These are phyloP conservation scores for Apophysomyces ossiformis DNA, from an alignment of 371 early-diverging fungal species.

Conservation along the genomic window DNA sequence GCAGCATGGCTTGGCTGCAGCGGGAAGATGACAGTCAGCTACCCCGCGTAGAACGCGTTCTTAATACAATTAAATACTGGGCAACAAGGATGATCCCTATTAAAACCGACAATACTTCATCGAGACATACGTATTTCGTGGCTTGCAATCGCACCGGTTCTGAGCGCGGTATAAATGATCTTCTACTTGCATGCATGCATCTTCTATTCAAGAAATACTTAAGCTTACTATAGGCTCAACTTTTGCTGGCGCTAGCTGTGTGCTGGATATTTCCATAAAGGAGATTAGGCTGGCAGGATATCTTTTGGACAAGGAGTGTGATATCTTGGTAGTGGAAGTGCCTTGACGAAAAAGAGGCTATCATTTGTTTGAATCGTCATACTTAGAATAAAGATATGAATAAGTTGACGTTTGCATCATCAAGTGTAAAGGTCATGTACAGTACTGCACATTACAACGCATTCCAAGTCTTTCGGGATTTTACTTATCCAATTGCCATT, in stretches of 20 bases:
- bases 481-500: too few relatives aligned
- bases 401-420: too few relatives aligned
- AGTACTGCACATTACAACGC: too few relatives aligned
- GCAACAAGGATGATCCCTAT: constrained; percentile 59
- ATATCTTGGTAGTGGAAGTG: constrained; percentile 46
- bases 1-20: constrained; percentile 77
- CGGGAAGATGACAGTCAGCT: constrained; percentile 19
- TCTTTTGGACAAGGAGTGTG: constrained; percentile 35
- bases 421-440: too few relatives aligned
- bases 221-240: constrained; percentile 24
- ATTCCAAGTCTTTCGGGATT: too few relatives aligned
- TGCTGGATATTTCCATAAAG: constrained; percentile 41
- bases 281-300: constrained; percentile 33
- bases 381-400: too few relatives aligned
- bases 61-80: constrained; percentile 64
- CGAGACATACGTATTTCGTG: constrained; percentile 42
- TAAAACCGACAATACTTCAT: not conserved
- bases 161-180: constrained; percentile 48
- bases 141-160: constrained; percentile 70
- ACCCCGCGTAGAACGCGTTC: constrained; percentile 2
- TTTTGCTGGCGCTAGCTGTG: constrained; percentile 64
- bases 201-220: not conserved
- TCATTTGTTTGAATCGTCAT: too few relatives aligned
- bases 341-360: too few relatives aligned
- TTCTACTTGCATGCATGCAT: not conserved